Evolutionary conservation across 495 filamentous ascomycete genomes (phyloP).

Genomic region (Hyaloscypha hepaticicola): DNA sequence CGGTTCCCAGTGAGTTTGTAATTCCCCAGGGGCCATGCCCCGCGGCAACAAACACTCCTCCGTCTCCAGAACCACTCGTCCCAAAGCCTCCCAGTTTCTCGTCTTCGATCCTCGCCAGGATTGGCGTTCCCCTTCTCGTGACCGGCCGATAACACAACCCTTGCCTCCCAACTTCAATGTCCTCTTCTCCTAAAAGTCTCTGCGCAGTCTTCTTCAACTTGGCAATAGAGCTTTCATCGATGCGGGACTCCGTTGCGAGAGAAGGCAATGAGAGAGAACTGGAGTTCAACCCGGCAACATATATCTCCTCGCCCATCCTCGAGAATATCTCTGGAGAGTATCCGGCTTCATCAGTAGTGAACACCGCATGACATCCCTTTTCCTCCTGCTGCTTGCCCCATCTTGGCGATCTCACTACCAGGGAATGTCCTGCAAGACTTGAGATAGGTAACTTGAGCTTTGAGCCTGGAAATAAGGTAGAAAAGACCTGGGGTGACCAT

Average conservation of each 20-base stretch:
- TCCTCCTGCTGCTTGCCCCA: constrained; percentile 42
- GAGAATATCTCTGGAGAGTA: constrained; percentile 77
- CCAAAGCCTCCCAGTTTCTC: constrained; percentile 48
- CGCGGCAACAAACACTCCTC: constrained; percentile 68
- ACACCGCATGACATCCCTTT: constrained; percentile 64
- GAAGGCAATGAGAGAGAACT: constrained; percentile 55
- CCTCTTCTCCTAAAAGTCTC: constrained; percentile 52
- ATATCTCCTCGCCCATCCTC: constrained; percentile 63
- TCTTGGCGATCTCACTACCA: constrained; percentile 62
- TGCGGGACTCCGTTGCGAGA: constrained; percentile 46
- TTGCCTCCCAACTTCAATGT: constrained; percentile 62
- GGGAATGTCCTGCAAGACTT: constrained; percentile 68
- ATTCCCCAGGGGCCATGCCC: constrained; percentile 80
- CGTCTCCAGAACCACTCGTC: constrained; percentile 45
- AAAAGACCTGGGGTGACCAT: constrained; percentile 66
- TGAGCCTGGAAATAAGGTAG: constrained; percentile 59
- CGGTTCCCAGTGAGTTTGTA: constrained; percentile 60
- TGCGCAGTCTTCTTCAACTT: constrained; percentile 53
- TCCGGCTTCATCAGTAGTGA: constrained; percentile 54
- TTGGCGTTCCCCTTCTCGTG: constrained; percentile 58
- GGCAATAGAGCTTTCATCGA: constrained; percentile 46
- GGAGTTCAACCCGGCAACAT: constrained; percentile 72
- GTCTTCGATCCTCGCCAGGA: constrained; percentile 56
- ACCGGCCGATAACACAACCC: constrained; percentile 74
- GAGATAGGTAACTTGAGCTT: constrained; percentile 50